Base-by-base conservation (phyloP, 352 stramenopile genomes). In the Pseudoperonospora humuli region DNA sequence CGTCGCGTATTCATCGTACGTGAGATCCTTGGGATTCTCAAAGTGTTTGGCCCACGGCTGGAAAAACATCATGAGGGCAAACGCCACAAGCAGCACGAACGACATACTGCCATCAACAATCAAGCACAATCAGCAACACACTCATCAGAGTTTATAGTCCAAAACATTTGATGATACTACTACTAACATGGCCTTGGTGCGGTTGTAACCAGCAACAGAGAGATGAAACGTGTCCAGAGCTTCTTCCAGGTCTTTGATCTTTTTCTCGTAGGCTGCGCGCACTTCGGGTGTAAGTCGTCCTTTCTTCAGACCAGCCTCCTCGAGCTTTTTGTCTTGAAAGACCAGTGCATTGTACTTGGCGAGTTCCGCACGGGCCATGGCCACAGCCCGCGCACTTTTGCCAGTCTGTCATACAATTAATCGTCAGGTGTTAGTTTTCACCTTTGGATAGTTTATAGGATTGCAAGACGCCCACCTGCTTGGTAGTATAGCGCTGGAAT, bases 401-500 rank as follows among this genome's bases (percentile, higher is more conserved):
- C 64, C 58, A 27, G 64, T 54, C 75, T 88, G 41, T 24, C 37
- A 19, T 8, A 36, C 33, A n/a, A n/a, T n/a, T n/a, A n/a, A n/a
- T n/a, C n/a, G n/a, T n/a, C n/a, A n/a, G n/a, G n/a, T n/a, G n/a
- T n/a, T n/a, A n/a, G n/a, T n/a, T n/a, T n/a, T n/a, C n/a, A n/a
- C n/a, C n/a, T n/a, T n/a, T n/a, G n/a, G n/a, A n/a, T n/a, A n/a
- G n/a, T n/a, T n/a, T n/a, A n/a, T n/a, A n/a, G n/a, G n/a, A n/a
- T n/a, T n/a, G n/a, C n/a, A n/a, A n/a, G n/a, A n/a, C n/a, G 35
- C 34, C 4, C 25, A 88, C 78, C 40, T 90, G 75, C 46, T 87
- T 87, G 54, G 69, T 89, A 39, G 79, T 89, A 57, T 93, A 93
- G 38, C 75, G 73, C 55, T 85, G 75, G 55, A 93, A 93, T 59